Evolutionary conservation across 1,284 basidiomycete species (phyloP).

Genomic region (Rhodotorula sp.): DNA sequence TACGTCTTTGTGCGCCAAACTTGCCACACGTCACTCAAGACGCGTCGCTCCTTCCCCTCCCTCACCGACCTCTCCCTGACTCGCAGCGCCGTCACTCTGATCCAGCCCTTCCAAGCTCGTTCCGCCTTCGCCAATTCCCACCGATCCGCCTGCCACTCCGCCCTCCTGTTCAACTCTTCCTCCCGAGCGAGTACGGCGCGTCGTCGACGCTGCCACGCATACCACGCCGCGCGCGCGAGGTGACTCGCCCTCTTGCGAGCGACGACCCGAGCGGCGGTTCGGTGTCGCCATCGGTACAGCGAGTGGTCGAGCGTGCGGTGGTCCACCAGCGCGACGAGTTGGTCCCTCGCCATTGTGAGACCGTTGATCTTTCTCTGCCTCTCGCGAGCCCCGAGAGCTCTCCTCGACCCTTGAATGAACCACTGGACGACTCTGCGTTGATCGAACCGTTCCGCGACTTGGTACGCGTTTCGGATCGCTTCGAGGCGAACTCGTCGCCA

Average conservation of each 20-base stretch:
- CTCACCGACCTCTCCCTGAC: not conserved
- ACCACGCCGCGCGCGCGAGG: not conserved
- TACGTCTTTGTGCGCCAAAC: slow-evolving; percentile 16
- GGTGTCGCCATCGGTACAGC: not conserved
- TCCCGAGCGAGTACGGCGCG: not conserved
- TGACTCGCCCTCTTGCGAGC: not conserved
- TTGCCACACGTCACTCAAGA: not conserved
- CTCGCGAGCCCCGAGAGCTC: not conserved
- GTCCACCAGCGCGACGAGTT: not conserved
- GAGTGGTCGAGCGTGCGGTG: not conserved
- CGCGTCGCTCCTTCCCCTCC: not conserved
- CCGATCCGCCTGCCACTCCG: not conserved
- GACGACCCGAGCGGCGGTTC: not conserved
- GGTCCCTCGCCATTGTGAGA: slow-evolving; percentile 17
- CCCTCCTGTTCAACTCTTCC: not conserved
- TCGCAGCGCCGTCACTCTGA: not conserved
- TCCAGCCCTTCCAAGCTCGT: not conserved
- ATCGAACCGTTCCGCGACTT: not conserved
- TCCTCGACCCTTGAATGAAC: not conserved
- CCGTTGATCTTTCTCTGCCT: not conserved
- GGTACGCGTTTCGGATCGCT: not conserved
- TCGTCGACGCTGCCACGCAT: not conserved
- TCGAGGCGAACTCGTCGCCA: not conserved
- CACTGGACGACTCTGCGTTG: not conserved
- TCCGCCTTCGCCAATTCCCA: not conserved